Conservation (phyloP, 2,329 filamentous ascomycete genomes). For the Colletotrichum sp. region DNA sequence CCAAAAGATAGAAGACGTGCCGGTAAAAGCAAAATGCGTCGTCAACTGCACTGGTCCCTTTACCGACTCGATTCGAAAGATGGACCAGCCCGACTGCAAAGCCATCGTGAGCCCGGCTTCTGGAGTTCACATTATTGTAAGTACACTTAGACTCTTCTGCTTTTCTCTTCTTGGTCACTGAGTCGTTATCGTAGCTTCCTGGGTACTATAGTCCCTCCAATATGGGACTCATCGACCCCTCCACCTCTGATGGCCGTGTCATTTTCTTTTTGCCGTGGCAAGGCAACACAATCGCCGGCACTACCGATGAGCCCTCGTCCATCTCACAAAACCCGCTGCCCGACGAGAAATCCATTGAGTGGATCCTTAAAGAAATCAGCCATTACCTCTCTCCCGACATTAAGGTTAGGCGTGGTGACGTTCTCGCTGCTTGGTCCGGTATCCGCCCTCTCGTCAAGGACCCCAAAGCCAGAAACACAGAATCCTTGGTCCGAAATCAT, state of each 20-base stretch:
- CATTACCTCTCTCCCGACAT: slow-evolving; percentile 85
- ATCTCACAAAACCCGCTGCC: slow-evolving; percentile 78
- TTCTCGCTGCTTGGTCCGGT: slow-evolving; percentile 89
- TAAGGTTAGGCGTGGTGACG: slow-evolving; percentile 82
- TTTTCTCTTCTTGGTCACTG: not conserved
- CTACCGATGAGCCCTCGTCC: slow-evolving; percentile 77
- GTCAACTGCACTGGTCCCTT: slow-evolving; percentile 92
- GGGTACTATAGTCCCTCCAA: slow-evolving; percentile 85
- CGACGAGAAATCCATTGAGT: slow-evolving; percentile 83
- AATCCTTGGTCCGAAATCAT: slow-evolving; percentile 87
- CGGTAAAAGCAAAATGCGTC: slow-evolving; percentile 77
- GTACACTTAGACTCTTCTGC: not conserved
- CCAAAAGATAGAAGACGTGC: slow-evolving; percentile 65
- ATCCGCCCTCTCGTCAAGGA: slow-evolving; percentile 87
- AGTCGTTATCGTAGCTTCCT: slow-evolving; percentile 54
- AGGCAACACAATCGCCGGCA: slow-evolving; percentile 89
- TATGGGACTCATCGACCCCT: slow-evolving; percentile 87
- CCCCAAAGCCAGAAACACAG: slow-evolving; percentile 82
- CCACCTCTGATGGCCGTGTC: slow-evolving; percentile 85
- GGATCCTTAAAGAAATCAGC: slow-evolving; percentile 84
- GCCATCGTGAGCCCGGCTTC: slow-evolving; percentile 87
- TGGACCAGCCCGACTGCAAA: slow-evolving; percentile 74
- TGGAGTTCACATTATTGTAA: slow-evolving; percentile 77
- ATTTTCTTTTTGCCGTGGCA: slow-evolving; percentile 96
- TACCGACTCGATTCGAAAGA: slow-evolving; percentile 82